Percentiles rank a stretch among this genome's conserved stretches.
Conservation (phyloP, 2,329 filamentous ascomycete genomes). For the Colletotrichum costaricense region DNA sequence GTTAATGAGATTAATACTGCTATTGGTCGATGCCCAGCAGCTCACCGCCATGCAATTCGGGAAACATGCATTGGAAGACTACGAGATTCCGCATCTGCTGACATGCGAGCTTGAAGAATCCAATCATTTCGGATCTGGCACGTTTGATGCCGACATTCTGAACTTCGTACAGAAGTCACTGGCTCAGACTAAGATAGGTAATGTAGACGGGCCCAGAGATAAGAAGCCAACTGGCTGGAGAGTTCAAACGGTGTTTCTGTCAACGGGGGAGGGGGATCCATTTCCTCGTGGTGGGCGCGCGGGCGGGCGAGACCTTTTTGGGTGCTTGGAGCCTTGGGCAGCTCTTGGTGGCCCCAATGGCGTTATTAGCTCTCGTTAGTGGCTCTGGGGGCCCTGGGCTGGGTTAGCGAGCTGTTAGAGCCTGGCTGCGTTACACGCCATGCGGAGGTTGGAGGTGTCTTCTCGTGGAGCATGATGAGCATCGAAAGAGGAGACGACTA, state of each 20-base stretch:
- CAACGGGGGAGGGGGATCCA: not conserved
- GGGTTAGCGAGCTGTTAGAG: conserved; percentile 24
- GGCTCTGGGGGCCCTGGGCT: conserved; percentile 9
- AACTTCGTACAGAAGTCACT: not conserved
- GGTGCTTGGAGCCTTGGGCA: conserved; percentile 4
- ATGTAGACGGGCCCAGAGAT: not conserved
- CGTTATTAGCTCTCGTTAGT: conserved; percentile 22
- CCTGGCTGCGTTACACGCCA: conserved; percentile 22
- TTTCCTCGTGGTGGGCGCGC: conserved; percentile 15
- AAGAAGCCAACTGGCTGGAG: not conserved
- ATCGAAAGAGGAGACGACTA: not conserved
- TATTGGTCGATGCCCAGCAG: not conserved
- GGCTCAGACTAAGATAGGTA: not conserved
- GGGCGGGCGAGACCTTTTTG: conserved; percentile 8
- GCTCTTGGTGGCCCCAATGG: conserved; percentile 20
- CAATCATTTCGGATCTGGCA: not conserved
- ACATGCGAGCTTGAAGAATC: not conserved
- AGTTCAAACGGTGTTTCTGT: conserved; percentile 30
- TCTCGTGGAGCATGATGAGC: not conserved
- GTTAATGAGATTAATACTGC: not conserved
- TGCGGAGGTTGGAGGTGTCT: conserved; percentile 15
- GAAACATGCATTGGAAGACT: not conserved
- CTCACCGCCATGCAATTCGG: conserved; percentile 11
- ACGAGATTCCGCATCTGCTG: not conserved
- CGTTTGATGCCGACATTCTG: not conserved